phyloP scores from a whole-genome alignment of 495 filamentous ascomycete species.

The Halenospora varia region DNA sequence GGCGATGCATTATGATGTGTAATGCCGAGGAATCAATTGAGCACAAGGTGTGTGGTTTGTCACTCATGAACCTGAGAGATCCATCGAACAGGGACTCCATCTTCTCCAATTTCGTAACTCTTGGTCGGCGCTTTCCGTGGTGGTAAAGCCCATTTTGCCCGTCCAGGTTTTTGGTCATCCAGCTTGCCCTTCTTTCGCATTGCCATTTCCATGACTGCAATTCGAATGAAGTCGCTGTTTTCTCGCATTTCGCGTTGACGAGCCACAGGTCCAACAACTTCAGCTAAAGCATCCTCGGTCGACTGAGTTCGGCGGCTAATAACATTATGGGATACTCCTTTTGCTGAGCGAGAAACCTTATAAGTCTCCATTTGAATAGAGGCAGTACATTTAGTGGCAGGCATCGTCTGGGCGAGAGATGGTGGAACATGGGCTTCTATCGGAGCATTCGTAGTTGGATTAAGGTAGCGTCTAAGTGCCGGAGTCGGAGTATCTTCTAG shows the following conservation, averaged over 20 bases:
- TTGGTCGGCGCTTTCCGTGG: conserved; percentile 61
- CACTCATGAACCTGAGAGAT: conserved; percentile 17
- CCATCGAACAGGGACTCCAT: conserved; percentile 51
- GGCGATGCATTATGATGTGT: not conserved
- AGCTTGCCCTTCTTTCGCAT: conserved; percentile 93
- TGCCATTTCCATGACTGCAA: conserved; percentile 95
- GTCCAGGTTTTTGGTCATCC: conserved; percentile 75
- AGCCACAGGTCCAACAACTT: conserved; percentile 38
- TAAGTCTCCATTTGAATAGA: conserved; percentile 91
- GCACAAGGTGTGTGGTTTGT: not conserved
- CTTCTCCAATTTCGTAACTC: conserved; percentile 45
- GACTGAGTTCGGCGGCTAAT: conserved; percentile 25
- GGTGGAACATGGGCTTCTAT: conserved; percentile 57
- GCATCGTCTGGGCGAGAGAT: conserved; percentile 26
- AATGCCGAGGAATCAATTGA: not conserved
- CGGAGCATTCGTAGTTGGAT: conserved; percentile 68
- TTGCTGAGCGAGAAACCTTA: conserved; percentile 43
- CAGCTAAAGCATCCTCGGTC: conserved; percentile 19
- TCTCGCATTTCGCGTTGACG: conserved; percentile 88
- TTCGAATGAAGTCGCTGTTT: conserved; percentile 89
- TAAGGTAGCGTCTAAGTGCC: conserved; percentile 87
- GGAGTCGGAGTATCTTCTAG: conserved; percentile 74
- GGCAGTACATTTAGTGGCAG: conserved; percentile 52
- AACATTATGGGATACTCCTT: conserved; percentile 31
- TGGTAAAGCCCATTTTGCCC: conserved; percentile 82